Evolutionary conservation across 306 rosid genomes (phyloP).

Genomic region (Dryas octopetala): DNA sequence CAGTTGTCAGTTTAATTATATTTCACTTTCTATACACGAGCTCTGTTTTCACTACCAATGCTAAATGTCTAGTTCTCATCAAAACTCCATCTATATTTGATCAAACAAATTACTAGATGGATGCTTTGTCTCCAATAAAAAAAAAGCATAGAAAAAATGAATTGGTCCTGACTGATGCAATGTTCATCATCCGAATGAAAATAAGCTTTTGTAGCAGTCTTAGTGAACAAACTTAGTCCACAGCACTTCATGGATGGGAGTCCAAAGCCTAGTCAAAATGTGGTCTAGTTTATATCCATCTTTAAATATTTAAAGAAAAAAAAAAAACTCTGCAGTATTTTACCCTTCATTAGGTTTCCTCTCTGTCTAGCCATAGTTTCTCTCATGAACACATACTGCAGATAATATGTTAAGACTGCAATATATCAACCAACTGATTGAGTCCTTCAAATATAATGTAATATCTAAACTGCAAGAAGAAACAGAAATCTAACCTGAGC

Average conservation of each 20-base stretch:
- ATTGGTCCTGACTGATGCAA: not conserved
- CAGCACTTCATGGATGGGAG: not conserved
- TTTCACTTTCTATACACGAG: not conserved
- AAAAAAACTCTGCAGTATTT: not conserved
- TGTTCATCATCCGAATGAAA: not conserved
- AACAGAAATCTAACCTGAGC: conserved; percentile 50
- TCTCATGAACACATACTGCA: conserved; percentile 2
- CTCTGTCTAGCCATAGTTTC: not conserved
- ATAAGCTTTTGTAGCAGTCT: not conserved
- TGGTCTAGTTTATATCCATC: not conserved
- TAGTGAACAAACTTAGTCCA: not conserved
- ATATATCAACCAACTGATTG: not conserved
- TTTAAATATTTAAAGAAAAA: not conserved
- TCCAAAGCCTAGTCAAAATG: not conserved
- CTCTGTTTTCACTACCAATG: not conserved
- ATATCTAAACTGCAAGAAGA: not conserved
- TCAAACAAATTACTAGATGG: not conserved
- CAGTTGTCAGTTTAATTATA: not conserved
- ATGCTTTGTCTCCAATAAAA: not conserved
- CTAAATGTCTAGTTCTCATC: not conserved
- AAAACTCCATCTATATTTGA: not conserved
- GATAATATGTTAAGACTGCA: not conserved
- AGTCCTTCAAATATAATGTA: not conserved
- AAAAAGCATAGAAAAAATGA: not conserved
- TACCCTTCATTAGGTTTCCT: not conserved